Conservation (phyloP, 169 alveolate genomes). For the Eimeria praecox region DNA sequence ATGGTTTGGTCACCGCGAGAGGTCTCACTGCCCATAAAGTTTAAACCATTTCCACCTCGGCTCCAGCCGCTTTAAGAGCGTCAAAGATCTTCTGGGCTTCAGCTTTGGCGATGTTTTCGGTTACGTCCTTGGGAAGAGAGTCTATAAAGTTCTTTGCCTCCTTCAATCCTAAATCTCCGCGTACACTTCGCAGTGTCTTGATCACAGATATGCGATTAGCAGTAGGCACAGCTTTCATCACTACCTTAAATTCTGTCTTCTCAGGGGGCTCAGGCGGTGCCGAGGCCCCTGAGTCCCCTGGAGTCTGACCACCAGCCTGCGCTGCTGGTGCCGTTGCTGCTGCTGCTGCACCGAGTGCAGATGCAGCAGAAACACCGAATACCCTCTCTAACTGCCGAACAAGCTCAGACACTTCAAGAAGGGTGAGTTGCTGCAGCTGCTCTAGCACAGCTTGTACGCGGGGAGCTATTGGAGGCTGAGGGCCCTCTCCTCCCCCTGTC, state of each 20-base stretch:
- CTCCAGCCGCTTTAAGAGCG: conserved; percentile 77
- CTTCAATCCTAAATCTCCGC: conserved; percentile 70
- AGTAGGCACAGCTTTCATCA: conserved; percentile 71
- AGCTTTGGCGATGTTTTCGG: conserved; percentile 30
- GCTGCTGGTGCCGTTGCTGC: conserved; percentile 6
- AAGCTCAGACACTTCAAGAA: conserved; percentile 72
- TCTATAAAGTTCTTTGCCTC: conserved; percentile 79
- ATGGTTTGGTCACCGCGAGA: neutral
- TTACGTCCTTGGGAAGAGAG: conserved; percentile 65
- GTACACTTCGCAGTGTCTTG: conserved; percentile 76
- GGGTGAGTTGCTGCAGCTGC: conserved; percentile 75
- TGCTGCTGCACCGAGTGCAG: conserved; percentile 8
- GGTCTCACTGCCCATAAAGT: neutral
- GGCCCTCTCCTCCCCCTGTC: conserved; percentile 22
- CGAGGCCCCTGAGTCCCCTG: conserved; percentile 32
- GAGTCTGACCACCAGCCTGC: neutral
- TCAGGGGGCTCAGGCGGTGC: conserved; percentile 4
- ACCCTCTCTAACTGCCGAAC: conserved; percentile 47
- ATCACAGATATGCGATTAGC: conserved; percentile 72
- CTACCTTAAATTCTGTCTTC: conserved; percentile 67
- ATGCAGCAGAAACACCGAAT: conserved; percentile 65
- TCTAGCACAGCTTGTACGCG: conserved; percentile 76
- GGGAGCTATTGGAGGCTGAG: conserved; percentile 52
- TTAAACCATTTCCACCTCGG: conserved; percentile 65
- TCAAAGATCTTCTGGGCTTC: conserved; percentile 75